These are phyloP conservation scores for Penicillium samsonianum DNA, from an alignment of 495 filamentous ascomycete genomes.

Conservation along the genomic window DNA sequence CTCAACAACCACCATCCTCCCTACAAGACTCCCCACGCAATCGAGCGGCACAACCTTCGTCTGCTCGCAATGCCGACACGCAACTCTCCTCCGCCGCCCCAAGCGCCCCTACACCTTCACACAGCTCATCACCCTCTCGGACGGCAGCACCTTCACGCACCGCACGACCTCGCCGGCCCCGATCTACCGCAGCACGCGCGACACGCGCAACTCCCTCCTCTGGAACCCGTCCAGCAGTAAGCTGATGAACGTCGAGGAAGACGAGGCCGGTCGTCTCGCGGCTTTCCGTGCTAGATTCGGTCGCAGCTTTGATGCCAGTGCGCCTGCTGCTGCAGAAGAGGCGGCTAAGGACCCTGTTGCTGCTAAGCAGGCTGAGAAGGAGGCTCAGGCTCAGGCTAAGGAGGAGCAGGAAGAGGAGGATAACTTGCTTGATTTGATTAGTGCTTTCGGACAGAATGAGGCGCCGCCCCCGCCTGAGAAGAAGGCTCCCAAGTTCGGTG, in stretches of 20 bases:
- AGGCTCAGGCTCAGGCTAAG: slow-evolving; percentile 33
- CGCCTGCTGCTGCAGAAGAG: slow-evolving; percentile 19
- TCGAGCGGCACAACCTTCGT: slow-evolving; percentile 41
- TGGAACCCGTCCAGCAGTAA: slow-evolving; percentile 85
- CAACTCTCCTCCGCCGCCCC: slow-evolving; percentile 83
- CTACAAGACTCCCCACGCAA: slow-evolving; percentile 28
- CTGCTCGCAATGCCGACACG: slow-evolving; percentile 66
- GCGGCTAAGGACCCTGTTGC: slow-evolving; percentile 34
- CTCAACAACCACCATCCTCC: slow-evolving; percentile 31
- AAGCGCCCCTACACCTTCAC: slow-evolving; percentile 95
- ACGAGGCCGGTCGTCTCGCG: slow-evolving; percentile 88
- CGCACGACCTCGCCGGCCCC: slow-evolving; percentile 85
- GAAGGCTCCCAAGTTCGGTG: slow-evolving; percentile 20
- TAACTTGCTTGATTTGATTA: slow-evolving; percentile 70
- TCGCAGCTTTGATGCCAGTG: slow-evolving; percentile 71
- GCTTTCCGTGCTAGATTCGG: slow-evolving; percentile 86
- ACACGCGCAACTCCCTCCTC: slow-evolving; percentile 80
- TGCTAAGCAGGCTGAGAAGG: slow-evolving; percentile 29
- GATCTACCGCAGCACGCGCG: slow-evolving; percentile 75
- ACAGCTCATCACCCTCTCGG: slow-evolving; percentile 90
- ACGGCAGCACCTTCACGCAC: slow-evolving; percentile 82
- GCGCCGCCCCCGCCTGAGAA: slow-evolving; percentile 29
- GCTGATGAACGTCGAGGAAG: slow-evolving; percentile 84
- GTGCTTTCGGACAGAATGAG: slow-evolving; percentile 55
- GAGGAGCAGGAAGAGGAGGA: slow-evolving; percentile 52